A percentile compares a stretch with the other conserved stretches of the same genome.
These are phyloP conservation scores for Pochonia chlamydosporia DNA, from an alignment of 2,329 filamentous ascomycete genomes.

Conservation along the genomic window DNA sequence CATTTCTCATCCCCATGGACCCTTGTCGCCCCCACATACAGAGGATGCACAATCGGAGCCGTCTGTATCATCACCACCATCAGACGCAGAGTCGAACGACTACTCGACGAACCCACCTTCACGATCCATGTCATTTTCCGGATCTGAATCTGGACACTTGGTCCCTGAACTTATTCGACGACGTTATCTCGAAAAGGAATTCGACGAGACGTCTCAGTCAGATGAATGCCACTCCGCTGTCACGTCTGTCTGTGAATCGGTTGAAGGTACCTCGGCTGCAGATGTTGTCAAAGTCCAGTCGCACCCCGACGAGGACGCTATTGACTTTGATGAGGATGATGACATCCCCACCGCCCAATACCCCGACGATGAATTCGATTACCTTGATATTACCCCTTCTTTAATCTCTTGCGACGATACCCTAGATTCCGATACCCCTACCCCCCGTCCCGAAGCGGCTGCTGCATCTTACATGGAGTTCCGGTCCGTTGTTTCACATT, in stretches of 20 bases:
- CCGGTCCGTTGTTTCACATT: conserved; percentile 20
- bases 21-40: conserved; percentile 39
- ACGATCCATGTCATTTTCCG: conserved; percentile 47
- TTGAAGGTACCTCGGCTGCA: conserved; percentile 31
- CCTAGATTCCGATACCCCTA: conserved; percentile 38
- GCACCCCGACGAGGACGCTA: conserved; percentile 23
- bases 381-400: conserved; percentile 16
- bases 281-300: conserved; percentile 23
- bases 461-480: conserved; percentile 32
- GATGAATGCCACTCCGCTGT: conserved; percentile 38
- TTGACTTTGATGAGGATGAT: conserved; percentile 27
- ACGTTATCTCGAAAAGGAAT: conserved; percentile 29
- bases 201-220: conserved; percentile 40
- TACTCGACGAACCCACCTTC: conserved; percentile 35
- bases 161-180: conserved; percentile 22
- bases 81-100: conserved; percentile 24
- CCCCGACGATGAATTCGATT: conserved; percentile 31
- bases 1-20: conserved; percentile 15
- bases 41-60: conserved; percentile 44
- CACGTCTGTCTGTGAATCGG: conserved; percentile 40
- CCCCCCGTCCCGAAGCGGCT: conserved; percentile 31
- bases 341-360: conserved; percentile 33
- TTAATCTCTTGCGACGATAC: conserved; percentile 23
- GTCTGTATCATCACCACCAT: conserved; percentile 28
- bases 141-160: conserved; percentile 39